Percentiles rank a stretch among this genome's conserved stretches.
Conservation (phyloP, 306 rosid genomes). For the Prunus padus region DNA sequence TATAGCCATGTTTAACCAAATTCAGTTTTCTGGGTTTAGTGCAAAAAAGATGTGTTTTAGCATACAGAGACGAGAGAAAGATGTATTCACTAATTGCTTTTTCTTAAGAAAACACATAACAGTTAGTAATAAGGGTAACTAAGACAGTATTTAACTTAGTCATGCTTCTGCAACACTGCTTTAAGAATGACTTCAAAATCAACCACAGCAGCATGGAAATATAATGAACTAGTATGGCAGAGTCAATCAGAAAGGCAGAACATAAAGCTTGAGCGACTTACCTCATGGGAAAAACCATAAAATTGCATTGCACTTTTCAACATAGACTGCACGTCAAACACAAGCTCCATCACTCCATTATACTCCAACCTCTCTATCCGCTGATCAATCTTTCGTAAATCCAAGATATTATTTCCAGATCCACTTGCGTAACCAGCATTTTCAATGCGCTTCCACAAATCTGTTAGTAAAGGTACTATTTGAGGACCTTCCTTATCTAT, state of each 20-base stretch:
- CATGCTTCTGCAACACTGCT: not conserved
- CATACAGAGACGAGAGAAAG: not conserved
- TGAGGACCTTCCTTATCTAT: conserved; percentile 86
- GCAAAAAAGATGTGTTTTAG: not conserved
- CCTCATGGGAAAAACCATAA: conserved; percentile 82
- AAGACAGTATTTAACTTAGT: not conserved
- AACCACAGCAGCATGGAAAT: conserved; percentile 5
- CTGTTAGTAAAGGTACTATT: conserved; percentile 86
- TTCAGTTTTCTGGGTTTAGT: not conserved
- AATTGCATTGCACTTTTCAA: conserved; percentile 79
- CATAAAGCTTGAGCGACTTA: conserved; percentile 33
- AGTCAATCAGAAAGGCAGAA: conserved; percentile 3
- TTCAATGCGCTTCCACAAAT: conserved; percentile 83
- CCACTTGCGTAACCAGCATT: conserved; percentile 60
- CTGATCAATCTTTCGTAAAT: conserved; percentile 78
- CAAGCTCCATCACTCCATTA: conserved; percentile 81
- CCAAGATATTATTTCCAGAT: conserved; percentile 59
- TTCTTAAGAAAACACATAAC: not conserved
- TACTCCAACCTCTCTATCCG: conserved; percentile 85
- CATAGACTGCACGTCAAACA: conserved; percentile 85
- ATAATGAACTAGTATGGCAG: not conserved
- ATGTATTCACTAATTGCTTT: not conserved
- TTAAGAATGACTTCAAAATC: not conserved
- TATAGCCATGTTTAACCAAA: not conserved
- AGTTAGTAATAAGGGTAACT: not conserved